These are phyloP conservation scores for Daldinia loculata DNA, from an alignment of 495 filamentous ascomycete species.

Conservation along the genomic window DNA sequence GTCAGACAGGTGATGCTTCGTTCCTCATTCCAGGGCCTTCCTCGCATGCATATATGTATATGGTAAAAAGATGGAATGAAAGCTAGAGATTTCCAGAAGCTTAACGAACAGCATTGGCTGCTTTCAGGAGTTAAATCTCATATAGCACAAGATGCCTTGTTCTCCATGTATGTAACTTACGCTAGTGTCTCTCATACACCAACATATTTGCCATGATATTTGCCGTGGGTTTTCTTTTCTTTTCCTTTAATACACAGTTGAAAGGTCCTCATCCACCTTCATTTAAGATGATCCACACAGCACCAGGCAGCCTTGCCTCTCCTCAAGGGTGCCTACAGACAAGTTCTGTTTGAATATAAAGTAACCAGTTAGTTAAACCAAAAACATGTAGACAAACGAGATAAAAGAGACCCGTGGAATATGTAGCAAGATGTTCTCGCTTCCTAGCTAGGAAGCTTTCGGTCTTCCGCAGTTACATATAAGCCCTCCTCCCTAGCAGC, in stretches of 20 bases:
- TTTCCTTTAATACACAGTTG: not conserved
- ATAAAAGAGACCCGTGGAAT: conserved; percentile 9
- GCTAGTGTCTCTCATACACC: not conserved
- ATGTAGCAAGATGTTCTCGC: not conserved
- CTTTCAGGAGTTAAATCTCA: not conserved
- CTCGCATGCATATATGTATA: not conserved
- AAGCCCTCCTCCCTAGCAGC: not conserved
- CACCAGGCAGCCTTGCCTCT: not conserved
- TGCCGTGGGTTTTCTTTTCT: not conserved
- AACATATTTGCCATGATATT: not conserved
- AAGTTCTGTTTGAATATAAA: conserved; percentile 2
- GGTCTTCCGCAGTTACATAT: not conserved
- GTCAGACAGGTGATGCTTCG: not conserved
- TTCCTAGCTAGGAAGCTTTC: not conserved
- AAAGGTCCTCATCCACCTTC: not conserved
- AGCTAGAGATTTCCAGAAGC: not conserved
- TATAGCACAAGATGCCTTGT: not conserved
- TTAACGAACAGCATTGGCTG: not conserved
- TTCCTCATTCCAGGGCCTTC: no score
- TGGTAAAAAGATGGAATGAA: not conserved
- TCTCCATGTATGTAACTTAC: not conserved
- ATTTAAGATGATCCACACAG: not conserved
- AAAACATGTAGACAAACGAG: not conserved
- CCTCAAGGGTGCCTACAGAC: conserved; percentile 10
- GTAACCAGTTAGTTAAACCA: no score